A percentile compares a stretch with the other conserved stretches of the same genome.
Evolutionary conservation across 345 rosid genomes (phyloP).

Genomic region (Heritiera fomes): DNA sequence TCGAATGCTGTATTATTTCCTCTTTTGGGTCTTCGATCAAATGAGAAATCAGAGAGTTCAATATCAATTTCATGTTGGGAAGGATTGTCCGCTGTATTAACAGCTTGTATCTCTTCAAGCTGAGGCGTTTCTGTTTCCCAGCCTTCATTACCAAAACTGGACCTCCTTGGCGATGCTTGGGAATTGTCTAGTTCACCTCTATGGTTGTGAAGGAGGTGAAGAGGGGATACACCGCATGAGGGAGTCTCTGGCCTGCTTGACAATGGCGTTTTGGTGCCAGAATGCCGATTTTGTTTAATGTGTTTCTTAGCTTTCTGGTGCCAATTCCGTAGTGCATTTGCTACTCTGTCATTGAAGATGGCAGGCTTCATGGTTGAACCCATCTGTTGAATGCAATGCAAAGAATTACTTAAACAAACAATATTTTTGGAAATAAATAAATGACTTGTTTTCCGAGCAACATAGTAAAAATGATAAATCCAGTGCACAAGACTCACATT

Average conservation of each 20-base stretch:
- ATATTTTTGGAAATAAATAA: background rate
- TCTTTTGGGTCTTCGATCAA: background rate
- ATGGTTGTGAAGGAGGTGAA: background rate
- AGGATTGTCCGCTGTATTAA: background rate
- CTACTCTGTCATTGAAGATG: slow-evolving; percentile 79
- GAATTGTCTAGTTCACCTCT: background rate
- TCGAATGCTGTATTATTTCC: no score
- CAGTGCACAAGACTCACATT: no score
- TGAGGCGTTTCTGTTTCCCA: background rate
- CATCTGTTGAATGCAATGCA: slow-evolving; percentile 49
- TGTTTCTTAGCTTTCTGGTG: slow-evolving; percentile 72
- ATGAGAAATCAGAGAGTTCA: background rate
- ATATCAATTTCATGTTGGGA: background rate
- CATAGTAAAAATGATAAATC: no score
- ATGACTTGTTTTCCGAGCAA: no score
- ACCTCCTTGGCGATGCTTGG: background rate
- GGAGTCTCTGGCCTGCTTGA: slow-evolving; percentile 68
- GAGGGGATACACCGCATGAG: slow-evolving; percentile 32
- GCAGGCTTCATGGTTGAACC: slow-evolving; percentile 89
- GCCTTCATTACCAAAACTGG: background rate
- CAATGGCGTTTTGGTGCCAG: slow-evolving; percentile 47
- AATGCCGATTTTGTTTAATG: slow-evolving; percentile 47
- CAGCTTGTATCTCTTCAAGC: background rate
- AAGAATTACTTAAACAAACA: background rate
- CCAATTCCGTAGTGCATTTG: slow-evolving; percentile 65